Evolutionary conservation across 2,329 filamentous ascomycete genomes (phyloP).

Genomic region (Cladosporium sp.): DNA sequence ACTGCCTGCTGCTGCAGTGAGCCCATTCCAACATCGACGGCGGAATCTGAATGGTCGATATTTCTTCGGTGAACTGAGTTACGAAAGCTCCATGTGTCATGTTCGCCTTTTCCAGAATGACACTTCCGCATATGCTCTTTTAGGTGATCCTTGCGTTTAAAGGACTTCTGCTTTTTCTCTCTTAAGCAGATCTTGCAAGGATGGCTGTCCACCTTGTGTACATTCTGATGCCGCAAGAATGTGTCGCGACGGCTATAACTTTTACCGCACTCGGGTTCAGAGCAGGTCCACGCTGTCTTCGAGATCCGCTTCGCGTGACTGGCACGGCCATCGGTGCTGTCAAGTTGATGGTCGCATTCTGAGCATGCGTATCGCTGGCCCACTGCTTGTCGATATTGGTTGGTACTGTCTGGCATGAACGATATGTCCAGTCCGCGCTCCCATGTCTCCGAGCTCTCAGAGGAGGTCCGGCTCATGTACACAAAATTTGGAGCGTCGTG

Average conservation of each 20-base stretch:
- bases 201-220: neutral
- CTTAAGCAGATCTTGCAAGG: neutral
- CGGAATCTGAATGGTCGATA: too few species aligned
- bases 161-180: neutral
- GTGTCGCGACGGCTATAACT: neutral
- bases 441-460: too few species aligned
- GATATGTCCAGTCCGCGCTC: too few species aligned
- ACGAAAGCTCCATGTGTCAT: too few species aligned
- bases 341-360: neutral
- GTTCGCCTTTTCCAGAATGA: neutral
- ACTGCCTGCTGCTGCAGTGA: neutral
- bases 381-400: too few species aligned
- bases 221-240: neutral
- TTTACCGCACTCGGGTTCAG: neutral
- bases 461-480: too few species aligned
- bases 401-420: too few species aligned
- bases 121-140: conserved; percentile 7
- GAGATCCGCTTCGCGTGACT: neutral
- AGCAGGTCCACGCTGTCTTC: conserved; percentile 5
- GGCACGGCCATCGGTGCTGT: neutral
- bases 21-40: neutral
- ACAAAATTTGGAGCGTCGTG: too few species aligned
- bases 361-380: neutral
- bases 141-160: conserved; percentile 8
- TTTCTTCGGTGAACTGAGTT: too few species aligned